Base-by-base conservation (phyloP, 2,329 filamentous ascomycete genomes). In the Colletotrichum horii region DNA sequence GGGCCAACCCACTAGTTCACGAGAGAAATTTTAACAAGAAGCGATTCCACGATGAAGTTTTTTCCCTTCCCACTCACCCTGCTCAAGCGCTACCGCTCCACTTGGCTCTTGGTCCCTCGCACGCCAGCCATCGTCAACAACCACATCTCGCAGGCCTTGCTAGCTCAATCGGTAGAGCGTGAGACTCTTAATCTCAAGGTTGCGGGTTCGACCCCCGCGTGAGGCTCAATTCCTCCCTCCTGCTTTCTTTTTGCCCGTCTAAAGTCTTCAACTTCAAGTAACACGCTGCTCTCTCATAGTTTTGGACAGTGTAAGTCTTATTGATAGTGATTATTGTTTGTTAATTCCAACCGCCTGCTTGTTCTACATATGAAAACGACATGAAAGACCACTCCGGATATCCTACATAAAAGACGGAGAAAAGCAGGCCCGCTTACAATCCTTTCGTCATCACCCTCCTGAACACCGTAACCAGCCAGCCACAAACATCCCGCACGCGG, bases 101-200 rank as follows among this genome's bases (percentile, higher is more conserved):
- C 68, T 24, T 36, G 16, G 19, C 2, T 65, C 60, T 64, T 71
- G 12, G 3, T 55, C 15, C 30, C 16, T 65, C 38, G 8, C 38
- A 55, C 38, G 28, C 4, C 11, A 0, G 2, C 3, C 12, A 8
- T 4, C 16, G 8, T 30, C 68, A 65, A 43, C 22, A 71, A 71
- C 4, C 28, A 65, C 5, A 26, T 16, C 38, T 71, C 43, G 67
- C 67, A 70, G 67, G 74, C 74, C 74, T 76, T 76, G 89, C 87
- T 92, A 92, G 90, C 90, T 92, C 90, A 92, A 92, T 92, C 90
- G 90, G 90, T 93, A 93, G 91, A 93, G 91, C 91, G 91, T 93
- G 88, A 92, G 91, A 93, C 91, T 93, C 91, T 90, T 90, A 90
- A 77, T 77, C 75, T 77, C 73, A 77, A 77, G 75, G 75, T 76